A percentile compares a stretch with the other conserved stretches of the same genome.
These are phyloP conservation scores for Citrullus amarus DNA, from an alignment of 306 rosid species.

Conservation along the genomic window DNA sequence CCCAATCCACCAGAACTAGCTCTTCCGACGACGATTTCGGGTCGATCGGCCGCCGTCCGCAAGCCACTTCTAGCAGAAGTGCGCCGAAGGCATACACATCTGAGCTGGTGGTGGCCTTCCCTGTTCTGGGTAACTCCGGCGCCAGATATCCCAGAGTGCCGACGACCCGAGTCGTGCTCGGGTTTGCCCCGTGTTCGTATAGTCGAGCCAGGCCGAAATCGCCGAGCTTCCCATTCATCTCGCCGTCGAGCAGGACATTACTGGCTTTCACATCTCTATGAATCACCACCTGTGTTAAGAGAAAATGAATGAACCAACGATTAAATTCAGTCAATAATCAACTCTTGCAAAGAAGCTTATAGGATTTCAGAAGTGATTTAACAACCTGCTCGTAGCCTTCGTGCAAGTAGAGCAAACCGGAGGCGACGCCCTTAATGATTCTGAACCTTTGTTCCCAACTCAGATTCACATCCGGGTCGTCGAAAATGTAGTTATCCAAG, in stretches of 20 bases:
- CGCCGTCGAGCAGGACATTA: slow-evolving; percentile 59
- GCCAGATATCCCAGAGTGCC: slow-evolving; percentile 81
- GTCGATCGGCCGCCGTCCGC: slow-evolving; percentile 70
- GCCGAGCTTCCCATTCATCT: slow-evolving; percentile 58
- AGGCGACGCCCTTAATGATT: slow-evolving; percentile 68
- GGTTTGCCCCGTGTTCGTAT: slow-evolving; percentile 69
- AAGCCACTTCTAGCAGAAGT: slow-evolving; percentile 54
- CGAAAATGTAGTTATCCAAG: slow-evolving; percentile 54
- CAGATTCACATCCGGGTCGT: slow-evolving; percentile 29
- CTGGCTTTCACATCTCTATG: slow-evolving; percentile 86
- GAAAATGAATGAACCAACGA: neutral
- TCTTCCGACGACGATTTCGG: slow-evolving; percentile 40
- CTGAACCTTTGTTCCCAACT: slow-evolving; percentile 65
- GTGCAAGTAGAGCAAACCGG: slow-evolving; percentile 60
- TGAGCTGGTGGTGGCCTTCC: slow-evolving; percentile 53
- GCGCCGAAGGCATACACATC: slow-evolving; percentile 77
- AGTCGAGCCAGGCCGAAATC: slow-evolving; percentile 73
- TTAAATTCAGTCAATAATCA: neutral
- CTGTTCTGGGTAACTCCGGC: slow-evolving; percentile 70
- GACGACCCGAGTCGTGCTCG: slow-evolving; percentile 68
- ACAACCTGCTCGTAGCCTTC: slow-evolving; percentile 57
- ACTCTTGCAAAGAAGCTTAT: neutral
- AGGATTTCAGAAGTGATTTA: neutral
- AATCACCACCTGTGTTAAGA: slow-evolving; percentile 27
- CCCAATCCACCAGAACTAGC: slow-evolving; percentile 67